phyloP scores from a whole-genome alignment of 2,329 filamentous ascomycete species.

The Lasiodiplodia hormozganensis region DNA sequence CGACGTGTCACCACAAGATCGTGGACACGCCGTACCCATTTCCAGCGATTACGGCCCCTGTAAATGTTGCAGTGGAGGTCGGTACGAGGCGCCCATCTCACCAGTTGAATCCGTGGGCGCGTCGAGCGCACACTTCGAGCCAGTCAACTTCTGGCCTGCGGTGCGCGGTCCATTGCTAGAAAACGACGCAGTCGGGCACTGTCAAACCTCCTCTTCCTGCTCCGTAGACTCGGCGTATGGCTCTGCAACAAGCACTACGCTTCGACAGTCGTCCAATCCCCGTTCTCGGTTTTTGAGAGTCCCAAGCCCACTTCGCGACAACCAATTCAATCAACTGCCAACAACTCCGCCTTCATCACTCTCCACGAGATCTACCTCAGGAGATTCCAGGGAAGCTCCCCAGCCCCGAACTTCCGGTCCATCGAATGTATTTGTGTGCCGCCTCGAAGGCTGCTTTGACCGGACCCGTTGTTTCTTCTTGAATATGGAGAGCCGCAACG shows the following conservation, averaged over 20 bases:
- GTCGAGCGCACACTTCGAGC: not conserved
- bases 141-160: not conserved
- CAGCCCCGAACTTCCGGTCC: not conserved
- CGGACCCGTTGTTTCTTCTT: not conserved
- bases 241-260: not conserved
- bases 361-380: not conserved
- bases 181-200: not conserved
- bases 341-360: not conserved
- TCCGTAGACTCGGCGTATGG: not conserved
- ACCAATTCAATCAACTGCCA: not conserved
- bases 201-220: not conserved
- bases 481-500: not conserved
- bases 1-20: not conserved
- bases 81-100: not conserved
- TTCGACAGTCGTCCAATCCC: not conserved
- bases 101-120: not conserved
- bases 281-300: not conserved
- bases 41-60: not conserved
- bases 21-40: not conserved
- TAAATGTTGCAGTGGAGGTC: not conserved
- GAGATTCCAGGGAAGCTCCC: not conserved
- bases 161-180: not conserved
- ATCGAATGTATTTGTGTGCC: not conserved
- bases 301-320: not conserved
- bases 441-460: not conserved